phyloP scores from a whole-genome alignment of 495 filamentous ascomycete genomes.

The Penicillium pulvis region DNA sequence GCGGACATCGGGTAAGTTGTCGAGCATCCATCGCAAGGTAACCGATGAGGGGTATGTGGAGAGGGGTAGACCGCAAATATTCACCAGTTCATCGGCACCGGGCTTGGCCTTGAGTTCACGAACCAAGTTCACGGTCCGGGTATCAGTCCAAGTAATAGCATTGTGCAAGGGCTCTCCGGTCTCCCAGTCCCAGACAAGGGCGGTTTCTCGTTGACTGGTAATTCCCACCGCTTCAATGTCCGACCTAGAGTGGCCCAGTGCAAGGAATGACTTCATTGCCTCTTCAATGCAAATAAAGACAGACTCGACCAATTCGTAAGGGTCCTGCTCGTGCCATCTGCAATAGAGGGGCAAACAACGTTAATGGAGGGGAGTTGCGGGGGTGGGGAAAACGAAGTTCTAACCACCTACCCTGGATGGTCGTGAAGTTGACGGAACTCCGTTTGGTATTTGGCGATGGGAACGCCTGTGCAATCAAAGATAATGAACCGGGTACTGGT shows the following conservation, averaged over 20 bases:
- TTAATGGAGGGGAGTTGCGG: constrained; percentile 10
- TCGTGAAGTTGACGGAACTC: constrained; percentile 91
- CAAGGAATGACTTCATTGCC: constrained; percentile 71
- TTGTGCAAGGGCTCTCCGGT: constrained; percentile 87
- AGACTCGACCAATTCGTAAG: constrained; percentile 73
- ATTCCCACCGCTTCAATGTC: constrained; percentile 88
- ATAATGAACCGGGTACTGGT: constrained; percentile 93
- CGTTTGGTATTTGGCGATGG: constrained; percentile 84
- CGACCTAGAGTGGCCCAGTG: constrained; percentile 66
- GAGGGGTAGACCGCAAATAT: constrained; percentile 83
- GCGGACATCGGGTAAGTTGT: constrained; percentile 69
- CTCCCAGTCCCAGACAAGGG: constrained; percentile 83
- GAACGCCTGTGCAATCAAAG: constrained; percentile 78
- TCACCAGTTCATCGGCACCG: constrained; percentile 67
- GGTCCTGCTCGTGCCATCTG: constrained; percentile 96
- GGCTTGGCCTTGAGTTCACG: constrained; percentile 72
- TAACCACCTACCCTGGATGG: constrained; percentile 72
- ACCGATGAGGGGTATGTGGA: constrained; percentile 94
- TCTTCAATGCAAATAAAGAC: constrained; percentile 84
- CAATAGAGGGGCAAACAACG: constrained; percentile 3
- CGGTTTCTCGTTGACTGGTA: constrained; percentile 94
- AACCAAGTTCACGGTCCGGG: constrained; percentile 75
- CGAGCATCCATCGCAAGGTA: constrained; percentile 84
- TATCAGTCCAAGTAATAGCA: constrained; percentile 94
- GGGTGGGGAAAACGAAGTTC: constrained; percentile 5